Conservation (phyloP, 257 asterid genomes). For the Cinchona pubescens region DNA sequence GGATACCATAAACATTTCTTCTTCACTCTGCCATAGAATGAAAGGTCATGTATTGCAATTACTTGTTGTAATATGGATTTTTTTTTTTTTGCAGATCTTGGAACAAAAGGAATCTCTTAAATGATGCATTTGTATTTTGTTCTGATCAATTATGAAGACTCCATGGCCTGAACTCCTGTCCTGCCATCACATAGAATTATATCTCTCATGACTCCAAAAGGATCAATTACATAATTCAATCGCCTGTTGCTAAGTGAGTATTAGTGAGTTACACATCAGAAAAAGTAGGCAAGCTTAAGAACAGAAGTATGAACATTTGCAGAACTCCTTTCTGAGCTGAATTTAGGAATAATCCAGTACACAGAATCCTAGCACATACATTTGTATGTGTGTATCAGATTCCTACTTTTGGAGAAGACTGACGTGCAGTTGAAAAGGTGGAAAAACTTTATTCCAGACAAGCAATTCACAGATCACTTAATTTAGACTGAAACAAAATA, state of each 20-base stretch:
- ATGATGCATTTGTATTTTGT: background rate
- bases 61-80: background rate
- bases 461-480: too few relatives aligned
- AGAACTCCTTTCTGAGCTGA: background rate
- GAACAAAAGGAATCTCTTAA: background rate
- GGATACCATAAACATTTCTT: slow-evolving; percentile 81
- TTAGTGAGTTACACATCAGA: background rate
- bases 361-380: background rate
- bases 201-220: background rate
- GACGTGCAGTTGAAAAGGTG: too few relatives aligned
- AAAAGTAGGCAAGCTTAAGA: background rate
- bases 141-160: background rate
- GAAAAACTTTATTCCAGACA: too few relatives aligned
- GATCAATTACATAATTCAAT: background rate
- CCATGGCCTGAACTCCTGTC: background rate
- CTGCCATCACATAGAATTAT: background rate
- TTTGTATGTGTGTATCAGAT: background rate
- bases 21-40: slow-evolving; percentile 54
- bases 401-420: background rate
- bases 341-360: background rate
- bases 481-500: background rate
- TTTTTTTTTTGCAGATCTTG: background rate
- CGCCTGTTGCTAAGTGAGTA: background rate
- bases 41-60: slow-evolving; percentile 1
- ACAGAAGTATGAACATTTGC: background rate